Conservation (phyloP, 2,329 filamentous ascomycete genomes). For the Trichophyton rubrum region DNA sequence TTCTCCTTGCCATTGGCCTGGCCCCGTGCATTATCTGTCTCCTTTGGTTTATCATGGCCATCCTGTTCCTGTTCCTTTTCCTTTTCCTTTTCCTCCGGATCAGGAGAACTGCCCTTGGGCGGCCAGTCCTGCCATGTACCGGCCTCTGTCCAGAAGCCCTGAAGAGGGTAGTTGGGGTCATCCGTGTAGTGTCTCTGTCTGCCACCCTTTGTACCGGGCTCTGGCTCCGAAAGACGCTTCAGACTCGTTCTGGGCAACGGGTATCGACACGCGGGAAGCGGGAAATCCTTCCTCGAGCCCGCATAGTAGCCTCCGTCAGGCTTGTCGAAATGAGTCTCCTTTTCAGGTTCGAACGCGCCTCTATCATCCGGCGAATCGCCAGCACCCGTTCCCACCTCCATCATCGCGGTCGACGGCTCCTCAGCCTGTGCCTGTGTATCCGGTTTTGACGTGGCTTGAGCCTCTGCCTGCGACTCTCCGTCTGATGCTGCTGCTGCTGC, state of each 20-base stretch:
- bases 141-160: conserved; percentile 6
- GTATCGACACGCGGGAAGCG: conserved; percentile 9
- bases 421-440: background rate
- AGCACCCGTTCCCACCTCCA: background rate
- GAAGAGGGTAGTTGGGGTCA: conserved; percentile 5
- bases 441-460: background rate
- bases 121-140: conserved; percentile 8
- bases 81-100: background rate
- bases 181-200: conserved; percentile 12
- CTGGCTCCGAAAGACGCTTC: conserved; percentile 9
- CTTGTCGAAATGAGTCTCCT: conserved; percentile 5
- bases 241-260: conserved; percentile 9
- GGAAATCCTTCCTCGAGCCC: conserved; percentile 11
- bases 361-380: background rate
- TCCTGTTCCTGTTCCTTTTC: background rate
- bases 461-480: background rate
- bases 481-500: background rate
- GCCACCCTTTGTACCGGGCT: conserved; percentile 11
- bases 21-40: too few relatives aligned
- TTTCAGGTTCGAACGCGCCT: conserved; percentile 8
- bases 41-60: too few relatives aligned
- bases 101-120: conserved; percentile 25
- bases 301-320: conserved; percentile 10
- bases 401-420: background rate
- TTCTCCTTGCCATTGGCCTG: background rate